Evolutionary conservation across 345 rosid genomes (phyloP).

Genomic region (Populus euphratica): DNA sequence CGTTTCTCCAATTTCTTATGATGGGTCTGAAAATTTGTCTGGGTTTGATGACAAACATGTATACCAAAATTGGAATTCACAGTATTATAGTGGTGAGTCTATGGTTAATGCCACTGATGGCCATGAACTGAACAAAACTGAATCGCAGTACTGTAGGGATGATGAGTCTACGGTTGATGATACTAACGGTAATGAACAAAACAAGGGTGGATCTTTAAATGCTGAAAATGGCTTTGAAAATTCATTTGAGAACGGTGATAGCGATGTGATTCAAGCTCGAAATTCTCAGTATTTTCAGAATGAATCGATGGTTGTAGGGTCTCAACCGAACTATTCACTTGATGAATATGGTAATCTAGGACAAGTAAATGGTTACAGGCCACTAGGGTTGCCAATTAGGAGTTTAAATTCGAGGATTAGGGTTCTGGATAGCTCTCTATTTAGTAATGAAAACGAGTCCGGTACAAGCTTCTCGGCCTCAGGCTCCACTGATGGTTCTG

Average conservation of each 20-base stretch:
- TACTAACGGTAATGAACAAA: neutral
- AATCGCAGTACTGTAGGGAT: neutral
- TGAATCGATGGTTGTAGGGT: slow-evolving; percentile 51
- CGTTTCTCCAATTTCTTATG: slow-evolving; percentile 57
- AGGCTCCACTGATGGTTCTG: slow-evolving; percentile 19
- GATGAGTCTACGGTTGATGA: neutral
- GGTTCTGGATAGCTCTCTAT: slow-evolving; percentile 16
- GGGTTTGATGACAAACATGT: slow-evolving; percentile 38
- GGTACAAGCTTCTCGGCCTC: slow-evolving; percentile 19
- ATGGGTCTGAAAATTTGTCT: slow-evolving; percentile 40
- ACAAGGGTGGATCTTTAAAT: slow-evolving; percentile 10
- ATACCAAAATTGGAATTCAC: slow-evolving; percentile 13
- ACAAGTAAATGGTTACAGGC: slow-evolving; percentile 25
- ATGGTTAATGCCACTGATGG: neutral
- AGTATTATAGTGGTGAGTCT: slow-evolving; percentile 13
- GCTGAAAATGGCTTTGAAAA: slow-evolving; percentile 28
- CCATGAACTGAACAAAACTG: slow-evolving; percentile 23
- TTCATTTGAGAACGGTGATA: slow-evolving; percentile 25
- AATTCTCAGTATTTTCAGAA: slow-evolving; percentile 53
- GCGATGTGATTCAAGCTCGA: slow-evolving; percentile 47
- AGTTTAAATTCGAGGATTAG: slow-evolving; percentile 48
- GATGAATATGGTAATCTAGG: slow-evolving; percentile 26
- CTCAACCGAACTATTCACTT: slow-evolving; percentile 45
- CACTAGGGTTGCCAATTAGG: slow-evolving; percentile 79
- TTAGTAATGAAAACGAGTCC: slow-evolving; percentile 33